Evolutionary conservation across 331 rosid species (phyloP).

Genomic region (Quercus lobata): DNA sequence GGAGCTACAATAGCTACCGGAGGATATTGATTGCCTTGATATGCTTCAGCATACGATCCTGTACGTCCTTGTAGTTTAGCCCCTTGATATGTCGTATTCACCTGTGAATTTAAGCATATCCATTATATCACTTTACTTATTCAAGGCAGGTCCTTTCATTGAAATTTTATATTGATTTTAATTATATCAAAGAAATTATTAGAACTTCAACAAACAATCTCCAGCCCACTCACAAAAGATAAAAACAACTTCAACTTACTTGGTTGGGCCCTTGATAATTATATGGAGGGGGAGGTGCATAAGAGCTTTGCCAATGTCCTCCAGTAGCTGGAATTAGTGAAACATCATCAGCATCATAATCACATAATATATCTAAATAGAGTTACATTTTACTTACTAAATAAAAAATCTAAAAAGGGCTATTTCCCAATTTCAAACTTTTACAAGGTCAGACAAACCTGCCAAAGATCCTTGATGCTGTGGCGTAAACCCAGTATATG

Average conservation of each 20-base stretch:
- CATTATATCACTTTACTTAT: background rate
- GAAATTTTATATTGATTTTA: background rate
- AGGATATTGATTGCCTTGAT: constrained; percentile 23
- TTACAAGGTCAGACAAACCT: constrained; percentile 12
- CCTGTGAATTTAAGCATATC: constrained; percentile 15
- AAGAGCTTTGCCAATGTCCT: constrained; percentile 4
- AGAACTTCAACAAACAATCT: background rate
- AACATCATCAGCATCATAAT: constrained; percentile 1
- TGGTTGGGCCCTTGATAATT: constrained; percentile 20
- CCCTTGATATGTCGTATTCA: background rate
- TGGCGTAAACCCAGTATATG: constrained; percentile 6
- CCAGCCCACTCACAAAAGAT: background rate
- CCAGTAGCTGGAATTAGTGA: constrained; percentile 17
- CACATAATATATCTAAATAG: background rate
- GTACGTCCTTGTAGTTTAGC: constrained; percentile 9
- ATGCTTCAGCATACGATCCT: constrained; percentile 22
- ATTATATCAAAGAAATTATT: background rate
- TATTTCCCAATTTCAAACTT: background rate
- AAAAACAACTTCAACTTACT: constrained; percentile 28
- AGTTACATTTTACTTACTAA: too few species aligned
- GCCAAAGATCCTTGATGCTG: constrained; percentile 26
- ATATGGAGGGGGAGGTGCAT: constrained; percentile 8
- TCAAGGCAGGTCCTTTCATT: background rate
- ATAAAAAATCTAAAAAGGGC: background rate
- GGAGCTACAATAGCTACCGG: constrained; percentile 11